Base-by-base conservation (phyloP, 768 basidiomycete genomes). In the Lentinula sp. region DNA sequence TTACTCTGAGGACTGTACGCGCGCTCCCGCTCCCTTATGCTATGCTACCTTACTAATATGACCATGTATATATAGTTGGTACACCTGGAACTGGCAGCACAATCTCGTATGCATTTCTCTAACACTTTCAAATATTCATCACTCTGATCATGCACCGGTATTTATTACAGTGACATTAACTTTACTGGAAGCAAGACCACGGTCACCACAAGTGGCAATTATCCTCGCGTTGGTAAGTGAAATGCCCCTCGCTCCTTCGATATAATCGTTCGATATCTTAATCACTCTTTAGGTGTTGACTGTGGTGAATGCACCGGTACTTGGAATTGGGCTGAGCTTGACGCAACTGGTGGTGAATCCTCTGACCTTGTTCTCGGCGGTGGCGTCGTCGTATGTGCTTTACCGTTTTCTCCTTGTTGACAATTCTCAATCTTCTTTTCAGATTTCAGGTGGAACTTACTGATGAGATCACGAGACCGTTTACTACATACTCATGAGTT, bases 71-170 rank as follows among this genome's bases (percentile, higher is more conserved):
- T 7, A n/a, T 67, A 77, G 69, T 77, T 7, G 76, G 79, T 20
- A 74, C 66, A 0, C 76, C 81, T 0, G 79, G 79, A 6, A 75
- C 65, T 20, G 79, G 78, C 6, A 76, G 76, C n/a, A 64, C 36
- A 15, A 70, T 83, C 62, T 79, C 73, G 39, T 50, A 23, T 13
- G 59, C n/a, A 28, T 28, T 3, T 28, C 3, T 28, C 2, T 28
- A 3, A 28, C 28, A 28, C 28, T 3, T 28, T 28, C 28, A 28
- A 28, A 28, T 28, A 28, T 28, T 28, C 4, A 3, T 28, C 28
- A 28, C 28, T 2, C 28, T 28, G 28, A 28, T 3, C 28, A 28
- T 28, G 28, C 3, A 28, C 3, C 3, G 23, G 28, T 3, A 28
- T 28, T 43, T 9, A n/a, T 39, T 10, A 56, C 3, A 28, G 55